Percentiles rank a stretch among this genome's conserved stretches.
phyloP scores from a whole-genome alignment of 2,329 filamentous ascomycete species.

The Fusarium staphyleae region DNA sequence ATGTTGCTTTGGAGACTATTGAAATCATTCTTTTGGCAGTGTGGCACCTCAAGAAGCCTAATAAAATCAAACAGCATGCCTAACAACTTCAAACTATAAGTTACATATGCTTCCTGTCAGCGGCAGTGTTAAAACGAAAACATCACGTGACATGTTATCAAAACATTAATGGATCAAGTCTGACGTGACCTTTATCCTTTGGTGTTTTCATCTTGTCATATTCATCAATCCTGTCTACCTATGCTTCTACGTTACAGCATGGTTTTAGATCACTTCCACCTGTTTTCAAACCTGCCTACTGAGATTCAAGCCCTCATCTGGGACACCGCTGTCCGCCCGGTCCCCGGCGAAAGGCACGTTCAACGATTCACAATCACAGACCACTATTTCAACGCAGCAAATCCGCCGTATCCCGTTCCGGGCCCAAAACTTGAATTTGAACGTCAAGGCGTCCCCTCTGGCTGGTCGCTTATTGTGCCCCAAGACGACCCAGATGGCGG shows the following conservation, averaged over 20 bases:
- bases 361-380: slow-evolving; percentile 20
- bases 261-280: slow-evolving; percentile 3
- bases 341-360: slow-evolving; percentile 6
- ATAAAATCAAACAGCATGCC: too few species aligned
- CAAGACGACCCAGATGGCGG: not conserved
- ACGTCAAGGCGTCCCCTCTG: not conserved
- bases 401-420: not conserved
- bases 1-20: too few species aligned
- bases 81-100: too few species aligned
- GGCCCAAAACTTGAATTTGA: not conserved
- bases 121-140: too few species aligned
- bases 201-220: too few species aligned
- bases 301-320: slow-evolving; percentile 22
- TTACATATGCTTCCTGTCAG: too few species aligned
- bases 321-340: slow-evolving; percentile 18
- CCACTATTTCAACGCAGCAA: not conserved
- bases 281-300: slow-evolving; percentile 5
- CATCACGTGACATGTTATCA: too few species aligned
- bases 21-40: too few species aligned
- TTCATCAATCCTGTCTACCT: too few species aligned
- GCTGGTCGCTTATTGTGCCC: slow-evolving; percentile 7
- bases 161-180: too few species aligned
- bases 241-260: not conserved
- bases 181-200: too few species aligned
- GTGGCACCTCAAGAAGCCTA: too few species aligned